These are phyloP conservation scores for Mycena rebaudengoi DNA, from an alignment of 768 basidiomycete genomes.

Conservation along the genomic window DNA sequence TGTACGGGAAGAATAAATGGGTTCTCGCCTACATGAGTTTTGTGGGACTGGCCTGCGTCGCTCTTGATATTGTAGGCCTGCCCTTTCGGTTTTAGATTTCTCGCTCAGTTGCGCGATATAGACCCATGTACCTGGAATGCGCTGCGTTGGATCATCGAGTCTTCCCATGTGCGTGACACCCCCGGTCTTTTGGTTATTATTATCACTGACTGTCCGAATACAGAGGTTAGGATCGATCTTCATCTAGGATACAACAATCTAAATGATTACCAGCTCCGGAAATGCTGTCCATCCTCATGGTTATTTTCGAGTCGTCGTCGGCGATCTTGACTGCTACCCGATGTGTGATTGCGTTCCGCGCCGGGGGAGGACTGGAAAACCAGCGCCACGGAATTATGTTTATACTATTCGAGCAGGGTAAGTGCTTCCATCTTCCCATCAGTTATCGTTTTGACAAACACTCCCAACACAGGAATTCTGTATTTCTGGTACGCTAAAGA, in stretches of 20 bases:
- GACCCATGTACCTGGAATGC: conserved; percentile 32
- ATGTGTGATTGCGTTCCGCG: conserved; percentile 31
- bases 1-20: conserved; percentile 30
- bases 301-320: conserved; percentile 36
- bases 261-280: conserved; percentile 27
- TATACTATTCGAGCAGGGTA: conserved; percentile 38
- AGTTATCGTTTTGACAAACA: not conserved
- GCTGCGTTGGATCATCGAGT: conserved; percentile 34
- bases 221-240: not conserved
- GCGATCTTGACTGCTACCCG: conserved; percentile 34
- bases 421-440: not conserved
- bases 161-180: conserved; percentile 17
- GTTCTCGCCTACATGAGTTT: conserved; percentile 32
- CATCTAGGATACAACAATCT: not conserved
- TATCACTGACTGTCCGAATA: not conserved
- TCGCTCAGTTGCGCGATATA: conserved; percentile 2
- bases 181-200: not conserved
- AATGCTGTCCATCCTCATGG: conserved; percentile 38
- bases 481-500: conserved; percentile 36
- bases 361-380: conserved; percentile 20
- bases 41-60: conserved; percentile 31
- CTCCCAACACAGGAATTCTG: conserved; percentile 27
- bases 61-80: conserved; percentile 34
- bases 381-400: conserved; percentile 31
- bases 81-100: not conserved